phyloP scores from a whole-genome alignment of 176 grass and related monocot genomes.

The Luzula sylvatica region DNA sequence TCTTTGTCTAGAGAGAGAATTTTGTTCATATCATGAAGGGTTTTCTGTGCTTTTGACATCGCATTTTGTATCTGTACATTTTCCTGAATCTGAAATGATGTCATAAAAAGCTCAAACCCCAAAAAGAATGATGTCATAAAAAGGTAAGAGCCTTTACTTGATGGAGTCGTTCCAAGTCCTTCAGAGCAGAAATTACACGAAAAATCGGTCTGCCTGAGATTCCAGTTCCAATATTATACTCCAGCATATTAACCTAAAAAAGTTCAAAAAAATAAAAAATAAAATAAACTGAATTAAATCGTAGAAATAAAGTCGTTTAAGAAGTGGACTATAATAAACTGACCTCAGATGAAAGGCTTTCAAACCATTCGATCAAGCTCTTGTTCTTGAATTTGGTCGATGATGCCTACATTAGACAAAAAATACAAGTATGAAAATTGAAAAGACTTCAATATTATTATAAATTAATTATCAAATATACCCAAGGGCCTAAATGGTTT shows the following conservation, averaged over 20 bases:
- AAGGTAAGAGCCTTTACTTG: constrained; percentile 25
- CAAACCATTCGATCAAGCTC: constrained; percentile 53
- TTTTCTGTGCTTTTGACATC: constrained; percentile 43
- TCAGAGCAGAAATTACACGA: constrained; percentile 48
- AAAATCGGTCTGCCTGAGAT: constrained; percentile 46
- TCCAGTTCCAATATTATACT: constrained; percentile 27
- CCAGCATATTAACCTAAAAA: constrained; percentile 43
- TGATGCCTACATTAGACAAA: constrained; percentile 26
- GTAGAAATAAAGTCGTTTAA: not conserved
- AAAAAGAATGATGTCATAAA: constrained; percentile 16
- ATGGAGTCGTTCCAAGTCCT: constrained; percentile 43
- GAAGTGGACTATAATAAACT: constrained; percentile 18
- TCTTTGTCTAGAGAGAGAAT: constrained; percentile 41
- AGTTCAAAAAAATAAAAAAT: constrained; percentile 3
- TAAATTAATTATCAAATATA: constrained; percentile 14
- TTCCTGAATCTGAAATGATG: constrained; percentile 50
- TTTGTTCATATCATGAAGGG: constrained; percentile 67
- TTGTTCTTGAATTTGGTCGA: constrained; percentile 63
- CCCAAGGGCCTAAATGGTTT: constrained; percentile 36
- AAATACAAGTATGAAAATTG: constrained; percentile 13
- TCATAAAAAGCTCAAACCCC: not conserved
- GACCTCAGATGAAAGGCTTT: constrained; percentile 42
- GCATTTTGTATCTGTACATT: constrained; percentile 39
- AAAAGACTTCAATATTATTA: too few relatives aligned
- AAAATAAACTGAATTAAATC: not conserved